Percentiles rank a stretch among this genome's conserved stretches.
phyloP scores from a whole-genome alignment of 805 yeast genomes.

The Yamadazyma philogaea region DNA sequence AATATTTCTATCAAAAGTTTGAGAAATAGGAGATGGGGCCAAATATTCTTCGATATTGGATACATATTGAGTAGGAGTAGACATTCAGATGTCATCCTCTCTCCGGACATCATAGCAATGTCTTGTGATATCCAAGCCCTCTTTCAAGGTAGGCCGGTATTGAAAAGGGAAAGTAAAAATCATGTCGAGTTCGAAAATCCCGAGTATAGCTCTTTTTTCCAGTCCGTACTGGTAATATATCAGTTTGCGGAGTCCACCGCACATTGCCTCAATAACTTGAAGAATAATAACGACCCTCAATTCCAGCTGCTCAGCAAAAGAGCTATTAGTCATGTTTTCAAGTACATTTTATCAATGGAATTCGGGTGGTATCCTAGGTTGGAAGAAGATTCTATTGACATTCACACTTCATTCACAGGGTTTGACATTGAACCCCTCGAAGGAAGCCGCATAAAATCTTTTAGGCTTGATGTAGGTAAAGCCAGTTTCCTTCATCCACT shows the following conservation, averaged over 20 bases:
- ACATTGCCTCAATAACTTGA: constrained; percentile 35
- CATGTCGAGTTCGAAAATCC: constrained; percentile 92
- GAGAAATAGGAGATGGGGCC: constrained; percentile 74
- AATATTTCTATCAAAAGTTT: constrained; percentile 44
- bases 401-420: constrained; percentile 16
- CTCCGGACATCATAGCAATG: constrained; percentile 49
- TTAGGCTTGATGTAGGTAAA: constrained; percentile 33
- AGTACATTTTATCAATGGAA: constrained; percentile 30
- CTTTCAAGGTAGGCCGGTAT: constrained; percentile 75
- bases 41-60: constrained; percentile 74
- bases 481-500: constrained; percentile 79
- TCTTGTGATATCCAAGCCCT: constrained; percentile 62
- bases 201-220: constrained; percentile 72
- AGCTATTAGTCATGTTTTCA: constrained; percentile 31
- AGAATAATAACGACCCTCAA: constrained; percentile 9
- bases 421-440: constrained; percentile 22
- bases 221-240: constrained; percentile 63
- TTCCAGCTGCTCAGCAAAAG: constrained; percentile 16
- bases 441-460: constrained; percentile 22
- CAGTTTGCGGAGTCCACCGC: constrained; percentile 58
- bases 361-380: constrained; percentile 25
- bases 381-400: constrained; percentile 26
- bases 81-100: constrained; percentile 45
- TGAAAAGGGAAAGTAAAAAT: constrained; percentile 67
- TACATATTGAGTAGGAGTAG: constrained; percentile 71